Evolutionary conservation across 176 grass and related monocot genomes (phyloP).

Genomic region (Hsuehochloa calcarea): DNA sequence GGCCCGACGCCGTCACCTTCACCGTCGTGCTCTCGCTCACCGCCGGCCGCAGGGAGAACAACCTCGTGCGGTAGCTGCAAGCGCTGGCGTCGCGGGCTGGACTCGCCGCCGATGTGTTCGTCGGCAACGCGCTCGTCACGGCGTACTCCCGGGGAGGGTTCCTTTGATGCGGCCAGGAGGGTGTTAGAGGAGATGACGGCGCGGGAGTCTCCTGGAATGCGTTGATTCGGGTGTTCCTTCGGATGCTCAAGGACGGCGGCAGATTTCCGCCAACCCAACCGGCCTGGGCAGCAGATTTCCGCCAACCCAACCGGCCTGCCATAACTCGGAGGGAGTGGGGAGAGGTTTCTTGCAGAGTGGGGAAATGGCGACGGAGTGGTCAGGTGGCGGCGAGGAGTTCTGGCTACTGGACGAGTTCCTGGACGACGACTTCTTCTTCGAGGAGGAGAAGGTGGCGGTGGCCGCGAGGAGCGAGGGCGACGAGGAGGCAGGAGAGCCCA

Average conservation of each 20-base stretch:
- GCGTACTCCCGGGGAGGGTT: constrained; percentile 54
- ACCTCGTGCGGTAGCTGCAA: constrained; percentile 57
- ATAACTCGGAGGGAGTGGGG: background rate
- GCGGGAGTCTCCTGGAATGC: constrained; percentile 88
- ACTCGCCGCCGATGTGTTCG: constrained; percentile 44
- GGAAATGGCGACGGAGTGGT: constrained; percentile 53
- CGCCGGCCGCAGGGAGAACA: constrained; percentile 17
- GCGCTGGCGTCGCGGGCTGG: constrained; percentile 55
- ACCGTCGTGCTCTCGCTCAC: constrained; percentile 57
- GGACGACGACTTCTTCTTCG: constrained; percentile 68
- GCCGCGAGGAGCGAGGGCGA: constrained; percentile 57
- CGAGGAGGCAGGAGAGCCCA: constrained; percentile 73
- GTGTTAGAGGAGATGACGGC: constrained; percentile 68
- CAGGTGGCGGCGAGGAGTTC: constrained; percentile 48
- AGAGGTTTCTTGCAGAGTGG: background rate
- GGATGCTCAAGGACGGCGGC: too few species aligned
- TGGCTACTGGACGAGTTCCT: constrained; percentile 66
- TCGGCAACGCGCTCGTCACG: constrained; percentile 73
- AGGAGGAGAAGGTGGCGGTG: constrained; percentile 68
- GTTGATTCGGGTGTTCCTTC: too few species aligned
- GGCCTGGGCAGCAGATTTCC: constrained; percentile 11
- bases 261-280: too few species aligned
- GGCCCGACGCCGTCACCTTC: constrained; percentile 61
- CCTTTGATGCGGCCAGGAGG: constrained; percentile 38
- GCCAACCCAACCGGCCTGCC: background rate